Percentiles rank a stretch among this genome's conserved stretches.
These are phyloP conservation scores for Papilionanthe hybrid DNA, from an alignment of 116 monocot species.

Conservation along the genomic window DNA sequence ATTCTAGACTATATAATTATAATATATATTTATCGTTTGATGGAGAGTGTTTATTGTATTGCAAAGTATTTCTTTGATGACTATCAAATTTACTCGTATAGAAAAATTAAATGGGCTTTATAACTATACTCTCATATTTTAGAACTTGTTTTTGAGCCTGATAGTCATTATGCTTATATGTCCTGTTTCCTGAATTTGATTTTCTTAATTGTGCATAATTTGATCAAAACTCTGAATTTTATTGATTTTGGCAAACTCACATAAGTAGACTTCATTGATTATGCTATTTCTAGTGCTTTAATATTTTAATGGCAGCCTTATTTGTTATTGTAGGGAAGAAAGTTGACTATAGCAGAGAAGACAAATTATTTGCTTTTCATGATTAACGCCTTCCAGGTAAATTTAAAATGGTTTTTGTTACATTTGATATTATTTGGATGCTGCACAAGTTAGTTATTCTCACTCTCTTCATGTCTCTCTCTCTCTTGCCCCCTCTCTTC, in stretches of 20 bases:
- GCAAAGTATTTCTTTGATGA: not conserved
- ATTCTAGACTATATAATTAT: not conserved
- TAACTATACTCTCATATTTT: not conserved
- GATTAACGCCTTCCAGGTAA: conserved; percentile 99
- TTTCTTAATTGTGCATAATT: conserved; percentile 3
- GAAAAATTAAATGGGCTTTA: not conserved
- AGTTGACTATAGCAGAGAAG: conserved; percentile 76
- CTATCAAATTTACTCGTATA: too few species aligned
- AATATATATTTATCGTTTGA: not conserved
- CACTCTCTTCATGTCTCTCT: too few species aligned
- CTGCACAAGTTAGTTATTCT: not conserved
- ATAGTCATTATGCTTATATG: not conserved
- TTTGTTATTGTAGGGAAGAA: conserved; percentile 51
- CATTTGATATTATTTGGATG: not conserved
- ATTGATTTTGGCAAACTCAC: not conserved
- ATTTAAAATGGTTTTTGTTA: not conserved
- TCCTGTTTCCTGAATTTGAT: not conserved
- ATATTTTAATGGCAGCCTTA: not conserved
- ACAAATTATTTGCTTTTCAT: conserved; percentile 95
- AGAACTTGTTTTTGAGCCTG: conserved; percentile 3
- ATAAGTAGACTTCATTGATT: not conserved
- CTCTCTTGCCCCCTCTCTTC: too few species aligned
- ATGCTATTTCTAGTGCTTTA: conserved; percentile 4
- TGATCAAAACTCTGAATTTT: not conserved
- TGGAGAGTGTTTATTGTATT: not conserved